A percentile compares a stretch with the other conserved stretches of the same genome.
Evolutionary conservation across 306 rosid genomes (phyloP).

Genomic region (Echinosophora koreensis): DNA sequence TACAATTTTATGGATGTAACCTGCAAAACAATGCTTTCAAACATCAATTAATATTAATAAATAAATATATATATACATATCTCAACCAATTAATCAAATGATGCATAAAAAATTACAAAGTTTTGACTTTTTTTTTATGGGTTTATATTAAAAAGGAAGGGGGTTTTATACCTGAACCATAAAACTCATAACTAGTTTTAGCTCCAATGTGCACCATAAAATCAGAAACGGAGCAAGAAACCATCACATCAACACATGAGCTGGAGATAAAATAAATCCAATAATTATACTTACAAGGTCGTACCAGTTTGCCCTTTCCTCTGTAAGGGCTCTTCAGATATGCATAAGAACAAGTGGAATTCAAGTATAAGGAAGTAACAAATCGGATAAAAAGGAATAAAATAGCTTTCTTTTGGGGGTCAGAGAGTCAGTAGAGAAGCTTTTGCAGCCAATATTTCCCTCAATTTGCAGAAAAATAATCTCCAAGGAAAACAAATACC

Average conservation of each 20-base stretch:
- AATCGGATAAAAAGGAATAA: neutral
- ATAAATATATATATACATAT: neutral
- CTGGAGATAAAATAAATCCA: constrained; percentile 36
- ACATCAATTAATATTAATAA: constrained; percentile 28
- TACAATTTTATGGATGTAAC: constrained; percentile 4
- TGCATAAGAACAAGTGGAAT: constrained; percentile 51
- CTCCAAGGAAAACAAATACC: constrained; percentile 11
- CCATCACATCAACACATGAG: constrained; percentile 34
- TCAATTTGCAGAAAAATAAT: neutral
- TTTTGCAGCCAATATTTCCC: constrained; percentile 11
- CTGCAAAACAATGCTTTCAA: constrained; percentile 10
- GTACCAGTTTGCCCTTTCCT: constrained; percentile 49
- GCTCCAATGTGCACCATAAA: constrained; percentile 47
- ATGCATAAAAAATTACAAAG: neutral
- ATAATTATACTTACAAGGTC: constrained; percentile 56
- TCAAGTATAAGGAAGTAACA: constrained; percentile 27
- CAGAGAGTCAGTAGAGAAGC: neutral
- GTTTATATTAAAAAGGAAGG: constrained; percentile 26
- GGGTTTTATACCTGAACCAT: constrained; percentile 48
- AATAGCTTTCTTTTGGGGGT: neutral
- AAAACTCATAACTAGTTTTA: constrained; percentile 44
- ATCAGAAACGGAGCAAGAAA: constrained; percentile 16
- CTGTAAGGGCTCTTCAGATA: constrained; percentile 54
- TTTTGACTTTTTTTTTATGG: neutral
- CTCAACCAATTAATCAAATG: constrained; percentile 8